phyloP scores from a whole-genome alignment of 2,329 filamentous ascomycete genomes.

The Calonectria hongkongensis region DNA sequence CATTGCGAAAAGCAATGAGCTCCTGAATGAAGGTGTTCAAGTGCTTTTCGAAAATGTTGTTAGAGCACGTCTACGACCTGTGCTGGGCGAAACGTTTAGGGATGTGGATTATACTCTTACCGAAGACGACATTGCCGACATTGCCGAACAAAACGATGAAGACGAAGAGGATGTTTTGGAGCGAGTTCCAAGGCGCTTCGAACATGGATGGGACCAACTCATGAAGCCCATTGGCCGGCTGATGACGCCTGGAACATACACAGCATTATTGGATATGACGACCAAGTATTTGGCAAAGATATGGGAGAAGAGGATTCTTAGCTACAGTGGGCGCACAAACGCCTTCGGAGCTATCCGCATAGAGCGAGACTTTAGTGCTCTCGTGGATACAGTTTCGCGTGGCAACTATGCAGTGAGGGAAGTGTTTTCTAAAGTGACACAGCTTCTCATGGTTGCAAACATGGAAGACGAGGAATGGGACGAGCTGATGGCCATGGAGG shows the following conservation, averaged over 20 bases:
- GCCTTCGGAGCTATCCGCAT: constrained; percentile 88
- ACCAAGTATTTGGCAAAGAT: constrained; percentile 84
- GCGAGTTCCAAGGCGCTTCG: constrained; percentile 86
- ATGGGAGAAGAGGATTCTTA: constrained; percentile 91
- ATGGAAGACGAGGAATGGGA: constrained; percentile 99
- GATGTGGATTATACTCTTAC: constrained; percentile 89
- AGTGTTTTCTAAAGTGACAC: constrained; percentile 82
- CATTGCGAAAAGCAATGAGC: constrained; percentile 84
- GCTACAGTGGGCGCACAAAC: constrained; percentile 85
- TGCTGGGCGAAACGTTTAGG: constrained; percentile 91
- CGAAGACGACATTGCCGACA: constrained; percentile 76
- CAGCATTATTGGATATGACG: constrained; percentile 83
- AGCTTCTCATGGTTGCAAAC: constrained; percentile 90
- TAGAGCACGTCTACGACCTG: constrained; percentile 87
- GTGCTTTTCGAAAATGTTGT: constrained; percentile 93
- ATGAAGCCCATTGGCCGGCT: constrained; percentile 90
- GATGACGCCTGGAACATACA: constrained; percentile 85
- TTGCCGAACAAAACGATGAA: constrained; percentile 72
- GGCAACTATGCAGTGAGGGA: constrained; percentile 88
- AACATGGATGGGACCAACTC: constrained; percentile 88
- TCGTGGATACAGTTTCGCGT: constrained; percentile 80
- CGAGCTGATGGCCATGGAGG: constrained; percentile 74
- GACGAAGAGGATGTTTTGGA: constrained; percentile 75
- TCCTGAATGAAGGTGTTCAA: constrained; percentile 88
- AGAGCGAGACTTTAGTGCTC: constrained; percentile 87